A percentile compares a stretch with the other conserved stretches of the same genome.
Evolutionary conservation across 2,329 filamentous ascomycete species (phyloP).

Genomic region (Aureobasidium sp.): DNA sequence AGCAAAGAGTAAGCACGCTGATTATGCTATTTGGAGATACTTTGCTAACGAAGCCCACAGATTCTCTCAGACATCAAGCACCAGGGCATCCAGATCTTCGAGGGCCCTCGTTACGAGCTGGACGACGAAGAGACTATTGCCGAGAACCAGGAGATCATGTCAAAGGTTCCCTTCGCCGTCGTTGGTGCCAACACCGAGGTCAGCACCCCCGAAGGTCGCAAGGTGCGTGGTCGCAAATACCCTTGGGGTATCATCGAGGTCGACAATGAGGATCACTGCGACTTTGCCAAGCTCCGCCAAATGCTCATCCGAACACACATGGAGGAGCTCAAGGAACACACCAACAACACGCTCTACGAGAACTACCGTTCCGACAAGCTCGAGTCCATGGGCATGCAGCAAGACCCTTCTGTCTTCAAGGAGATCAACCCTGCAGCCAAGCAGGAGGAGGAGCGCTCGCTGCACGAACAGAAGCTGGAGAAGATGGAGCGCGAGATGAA

Average conservation of each 20-base stretch:
- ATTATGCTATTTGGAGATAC: neutral
- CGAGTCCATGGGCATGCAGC: constrained; percentile 93
- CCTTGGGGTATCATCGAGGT: constrained; percentile 99
- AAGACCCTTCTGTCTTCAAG: constrained; percentile 99
- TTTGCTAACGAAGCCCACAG: constrained; percentile 40
- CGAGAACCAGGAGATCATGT: constrained; percentile 99
- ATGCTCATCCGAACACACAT: constrained; percentile 99
- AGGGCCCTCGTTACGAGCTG: constrained; percentile 95
- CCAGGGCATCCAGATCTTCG: constrained; percentile 98
- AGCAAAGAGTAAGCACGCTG: constrained; percentile 71
- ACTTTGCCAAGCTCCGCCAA: constrained; percentile 98
- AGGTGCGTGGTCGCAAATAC: constrained; percentile 91
- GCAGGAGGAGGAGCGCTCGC: constrained; percentile 95
- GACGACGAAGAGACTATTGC: constrained; percentile 99
- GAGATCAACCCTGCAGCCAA: constrained; percentile 99
- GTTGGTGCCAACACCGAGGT: constrained; percentile 97
- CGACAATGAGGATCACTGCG: constrained; percentile 99
- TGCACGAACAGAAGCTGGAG: constrained; percentile 99
- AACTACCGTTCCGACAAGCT: constrained; percentile 99
- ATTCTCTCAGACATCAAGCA: constrained; percentile 95
- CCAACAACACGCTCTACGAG: constrained; percentile 97
- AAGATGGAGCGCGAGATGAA: constrained; percentile 99
- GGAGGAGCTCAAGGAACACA: constrained; percentile 99
- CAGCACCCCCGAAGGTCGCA: constrained; percentile 81
- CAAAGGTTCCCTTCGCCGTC: constrained; percentile 96